Evolutionary conservation across 164 flowering plant genomes (phyloP).

Genomic region (Euptelea pleiosperma): DNA sequence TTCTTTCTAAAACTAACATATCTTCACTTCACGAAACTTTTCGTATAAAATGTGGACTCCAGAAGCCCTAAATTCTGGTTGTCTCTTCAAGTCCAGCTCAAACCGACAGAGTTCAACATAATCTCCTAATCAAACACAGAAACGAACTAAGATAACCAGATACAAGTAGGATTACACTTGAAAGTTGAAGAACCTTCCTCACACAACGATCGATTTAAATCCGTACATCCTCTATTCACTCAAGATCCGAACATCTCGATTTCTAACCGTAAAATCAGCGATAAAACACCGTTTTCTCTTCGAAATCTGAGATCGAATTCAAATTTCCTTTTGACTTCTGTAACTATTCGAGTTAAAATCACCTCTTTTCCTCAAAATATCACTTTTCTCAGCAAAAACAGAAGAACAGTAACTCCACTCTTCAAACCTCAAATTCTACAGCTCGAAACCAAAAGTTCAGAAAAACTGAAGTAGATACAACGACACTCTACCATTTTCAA

Average conservation of each 20-base stretch:
- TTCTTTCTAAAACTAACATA: conserved; percentile 20
- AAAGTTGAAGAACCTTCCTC: no score
- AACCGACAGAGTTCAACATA: no score
- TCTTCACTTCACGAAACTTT: neutral
- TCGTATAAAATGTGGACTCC: conserved; percentile 3
- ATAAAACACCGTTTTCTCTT: no score
- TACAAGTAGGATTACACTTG: no score
- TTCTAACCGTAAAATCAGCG: no score
- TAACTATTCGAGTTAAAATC: neutral
- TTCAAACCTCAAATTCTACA: neutral
- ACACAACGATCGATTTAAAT: no score
- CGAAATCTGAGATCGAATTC: no score
- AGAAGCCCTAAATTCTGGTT: neutral
- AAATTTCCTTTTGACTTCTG: no score
- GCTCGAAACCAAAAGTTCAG: neutral
- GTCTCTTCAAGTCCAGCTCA: neutral
- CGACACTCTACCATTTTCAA: neutral
- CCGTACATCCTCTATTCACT: no score
- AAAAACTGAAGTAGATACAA: neutral
- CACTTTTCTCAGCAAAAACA: neutral
- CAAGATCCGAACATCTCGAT: no score
- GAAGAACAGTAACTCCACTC: neutral
- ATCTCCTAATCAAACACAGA: no score
- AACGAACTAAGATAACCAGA: no score
- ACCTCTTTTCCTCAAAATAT: neutral